Evolutionary conservation across 2,329 filamentous ascomycete species (phyloP).

Genomic region (Colletotrichum agaves): DNA sequence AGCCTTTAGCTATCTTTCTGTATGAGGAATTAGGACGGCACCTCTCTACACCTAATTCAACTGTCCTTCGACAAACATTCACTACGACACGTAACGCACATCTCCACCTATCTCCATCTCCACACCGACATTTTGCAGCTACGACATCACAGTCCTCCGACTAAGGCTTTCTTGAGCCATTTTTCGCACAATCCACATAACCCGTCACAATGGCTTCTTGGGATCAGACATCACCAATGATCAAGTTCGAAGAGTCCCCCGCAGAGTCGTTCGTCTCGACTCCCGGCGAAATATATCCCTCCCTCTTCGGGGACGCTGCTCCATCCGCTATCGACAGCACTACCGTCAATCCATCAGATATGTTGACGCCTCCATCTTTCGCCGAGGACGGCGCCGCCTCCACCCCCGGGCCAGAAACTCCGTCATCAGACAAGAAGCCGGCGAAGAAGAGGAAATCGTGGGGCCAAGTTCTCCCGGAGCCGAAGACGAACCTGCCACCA

Average conservation of each 20-base stretch:
- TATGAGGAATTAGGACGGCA: conserved; percentile 53
- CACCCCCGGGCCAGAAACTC: neutral
- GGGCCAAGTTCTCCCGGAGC: conserved; percentile 96
- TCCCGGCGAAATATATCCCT: conserved; percentile 59
- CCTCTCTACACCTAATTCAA: conserved; percentile 40
- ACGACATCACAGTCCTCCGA: conserved; percentile 2
- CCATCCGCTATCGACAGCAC: conserved; percentile 46
- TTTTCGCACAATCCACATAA: conserved; percentile 13
- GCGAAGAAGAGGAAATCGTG: conserved; percentile 97
- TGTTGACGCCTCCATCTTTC: conserved; percentile 60
- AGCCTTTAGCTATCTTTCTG: conserved; percentile 41
- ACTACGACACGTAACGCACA: conserved; percentile 16
- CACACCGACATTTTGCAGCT: neutral
- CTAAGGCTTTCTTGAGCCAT: neutral
- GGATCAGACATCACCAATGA: conserved; percentile 52
- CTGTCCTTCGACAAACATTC: conserved; percentile 4
- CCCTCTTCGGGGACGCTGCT: conserved; percentile 54
- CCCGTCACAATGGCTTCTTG: conserved; percentile 53
- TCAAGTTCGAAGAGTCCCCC: conserved; percentile 66
- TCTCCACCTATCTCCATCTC: conserved; percentile 12
- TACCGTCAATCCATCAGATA: conserved; percentile 58
- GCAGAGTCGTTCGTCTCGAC: conserved; percentile 65
- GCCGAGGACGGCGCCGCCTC: conserved; percentile 42
- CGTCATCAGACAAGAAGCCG: conserved; percentile 71
- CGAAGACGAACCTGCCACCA: conserved; percentile 95